These are phyloP conservation scores for Colletotrichum melonis DNA, from an alignment of 2,329 filamentous ascomycete genomes.

Conservation along the genomic window DNA sequence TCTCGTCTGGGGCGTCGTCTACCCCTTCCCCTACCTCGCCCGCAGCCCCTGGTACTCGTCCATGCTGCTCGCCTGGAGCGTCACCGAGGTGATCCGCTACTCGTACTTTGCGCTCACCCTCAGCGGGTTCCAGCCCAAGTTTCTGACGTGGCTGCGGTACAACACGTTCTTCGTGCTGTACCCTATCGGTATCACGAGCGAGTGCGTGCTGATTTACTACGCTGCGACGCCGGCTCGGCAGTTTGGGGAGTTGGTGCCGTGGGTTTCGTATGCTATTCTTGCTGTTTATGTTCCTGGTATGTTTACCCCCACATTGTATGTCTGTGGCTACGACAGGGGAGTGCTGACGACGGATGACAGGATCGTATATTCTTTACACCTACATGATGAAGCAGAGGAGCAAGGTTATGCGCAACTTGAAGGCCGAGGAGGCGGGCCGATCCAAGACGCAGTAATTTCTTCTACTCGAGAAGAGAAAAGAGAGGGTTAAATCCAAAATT, in stretches of 20 bases:
- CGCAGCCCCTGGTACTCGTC: constrained; percentile 73
- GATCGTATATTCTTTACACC: constrained; percentile 86
- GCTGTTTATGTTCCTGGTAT: constrained; percentile 83
- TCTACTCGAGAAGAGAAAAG: too few relatives aligned
- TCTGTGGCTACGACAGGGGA: too few relatives aligned
- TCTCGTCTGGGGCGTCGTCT: constrained; percentile 87
- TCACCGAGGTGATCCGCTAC: constrained; percentile 95
- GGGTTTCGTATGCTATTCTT: constrained; percentile 73
- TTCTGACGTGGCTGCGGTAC: constrained; percentile 85
- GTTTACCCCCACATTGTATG: too few relatives aligned
- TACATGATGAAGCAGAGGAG: constrained; percentile 94
- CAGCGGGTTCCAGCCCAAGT: constrained; percentile 68
- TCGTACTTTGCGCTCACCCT: constrained; percentile 87
- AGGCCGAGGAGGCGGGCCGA: constrained; percentile 49
- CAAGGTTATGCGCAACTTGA: constrained; percentile 78
- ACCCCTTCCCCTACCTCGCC: constrained; percentile 76
- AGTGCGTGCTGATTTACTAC: constrained; percentile 82
- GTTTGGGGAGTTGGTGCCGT: constrained; percentile 62
- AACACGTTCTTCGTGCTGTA: constrained; percentile 96
- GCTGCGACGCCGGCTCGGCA: constrained; percentile 70
- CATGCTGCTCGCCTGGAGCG: constrained; percentile 88
- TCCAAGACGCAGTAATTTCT: constrained; percentile 32
- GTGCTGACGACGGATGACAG: too few relatives aligned
- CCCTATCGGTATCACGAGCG: constrained; percentile 89
- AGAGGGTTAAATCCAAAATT: not conserved